Percentiles rank a stretch among this genome's conserved stretches.
Conservation (phyloP, 768 basidiomycete species). For the Russula sp. region DNA sequence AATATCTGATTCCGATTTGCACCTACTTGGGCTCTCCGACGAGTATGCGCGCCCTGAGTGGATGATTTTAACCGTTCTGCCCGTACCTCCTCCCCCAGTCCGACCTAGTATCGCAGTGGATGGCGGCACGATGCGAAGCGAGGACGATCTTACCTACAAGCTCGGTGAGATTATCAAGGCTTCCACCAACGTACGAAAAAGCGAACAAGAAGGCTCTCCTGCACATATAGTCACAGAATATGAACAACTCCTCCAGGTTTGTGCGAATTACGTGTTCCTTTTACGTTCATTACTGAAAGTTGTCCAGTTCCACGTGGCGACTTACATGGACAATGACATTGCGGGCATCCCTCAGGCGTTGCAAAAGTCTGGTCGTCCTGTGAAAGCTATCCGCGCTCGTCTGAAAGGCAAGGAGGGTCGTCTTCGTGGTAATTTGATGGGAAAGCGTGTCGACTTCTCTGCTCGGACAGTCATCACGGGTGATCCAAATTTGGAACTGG, state of each 20-base stretch:
- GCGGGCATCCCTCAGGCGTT: constrained; percentile 96
- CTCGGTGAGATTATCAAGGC: constrained; percentile 95
- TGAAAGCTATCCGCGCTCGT: constrained; percentile 96
- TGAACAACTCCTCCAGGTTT: constrained; percentile 89
- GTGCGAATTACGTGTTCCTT: constrained; percentile 24
- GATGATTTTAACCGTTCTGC: constrained; percentile 99
- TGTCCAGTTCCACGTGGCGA: constrained; percentile 90
- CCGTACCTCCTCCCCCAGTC: constrained; percentile 96
- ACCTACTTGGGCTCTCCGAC: constrained; percentile 85
- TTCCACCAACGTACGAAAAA: constrained; percentile 83
- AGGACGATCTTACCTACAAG: constrained; percentile 98
- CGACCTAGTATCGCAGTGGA: constrained; percentile 97
- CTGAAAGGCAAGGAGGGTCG: constrained; percentile 99
- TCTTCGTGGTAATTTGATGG: constrained; percentile 97
- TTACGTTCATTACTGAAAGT: neutral
- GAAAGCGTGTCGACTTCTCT: constrained; percentile 98
- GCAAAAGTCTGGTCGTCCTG: constrained; percentile 95
- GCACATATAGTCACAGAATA: constrained; percentile 94
- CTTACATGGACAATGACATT: constrained; percentile 99
- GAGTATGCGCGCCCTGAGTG: constrained; percentile 97
- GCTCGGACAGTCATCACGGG: constrained; percentile 99
- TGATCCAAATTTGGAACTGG: constrained; percentile 93
- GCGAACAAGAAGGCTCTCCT: constrained; percentile 95
- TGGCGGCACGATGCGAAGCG: constrained; percentile 92
- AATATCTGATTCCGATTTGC: constrained; percentile 84